Evolutionary conservation across 371 early-diverging fungal species (phyloP).

Genomic region (Apophysomyces ossiformis): DNA sequence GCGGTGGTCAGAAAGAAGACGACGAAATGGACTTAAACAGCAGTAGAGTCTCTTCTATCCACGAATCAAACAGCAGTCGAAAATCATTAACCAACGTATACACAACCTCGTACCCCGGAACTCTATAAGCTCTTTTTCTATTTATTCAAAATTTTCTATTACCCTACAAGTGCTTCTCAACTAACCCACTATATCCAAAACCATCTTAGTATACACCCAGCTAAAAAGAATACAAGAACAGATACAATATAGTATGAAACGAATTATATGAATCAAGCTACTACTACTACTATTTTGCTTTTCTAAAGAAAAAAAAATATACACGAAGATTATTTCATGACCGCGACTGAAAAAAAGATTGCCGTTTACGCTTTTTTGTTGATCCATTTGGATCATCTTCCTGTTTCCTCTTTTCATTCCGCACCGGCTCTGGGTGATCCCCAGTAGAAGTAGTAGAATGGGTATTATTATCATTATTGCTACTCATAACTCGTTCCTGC

Average conservation of each 20-base stretch:
- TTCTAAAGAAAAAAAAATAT: no score
- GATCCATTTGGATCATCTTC: neutral
- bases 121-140: neutral
- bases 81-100: conserved; percentile 22
- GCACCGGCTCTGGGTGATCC: neutral
- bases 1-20: conserved; percentile 8
- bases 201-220: no score
- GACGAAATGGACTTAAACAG: conserved; percentile 18
- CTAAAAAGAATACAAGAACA: no score
- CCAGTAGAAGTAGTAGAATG: no score
- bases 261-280: no score
- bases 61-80: conserved; percentile 24
- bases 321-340: no score
- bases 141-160: neutral
- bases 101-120: neutral
- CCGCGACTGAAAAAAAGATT: neutral
- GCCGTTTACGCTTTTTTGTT: neutral
- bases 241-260: no score
- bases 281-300: no score
- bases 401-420: neutral
- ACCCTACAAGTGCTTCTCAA: no score
- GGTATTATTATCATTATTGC: no score
- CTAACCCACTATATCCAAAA: no score
- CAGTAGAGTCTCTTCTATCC: conserved; percentile 21
- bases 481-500: conserved; percentile 9